phyloP scores from a whole-genome alignment of 2,329 filamentous ascomycete species.

The Calonectria pseudoturangicola region DNA sequence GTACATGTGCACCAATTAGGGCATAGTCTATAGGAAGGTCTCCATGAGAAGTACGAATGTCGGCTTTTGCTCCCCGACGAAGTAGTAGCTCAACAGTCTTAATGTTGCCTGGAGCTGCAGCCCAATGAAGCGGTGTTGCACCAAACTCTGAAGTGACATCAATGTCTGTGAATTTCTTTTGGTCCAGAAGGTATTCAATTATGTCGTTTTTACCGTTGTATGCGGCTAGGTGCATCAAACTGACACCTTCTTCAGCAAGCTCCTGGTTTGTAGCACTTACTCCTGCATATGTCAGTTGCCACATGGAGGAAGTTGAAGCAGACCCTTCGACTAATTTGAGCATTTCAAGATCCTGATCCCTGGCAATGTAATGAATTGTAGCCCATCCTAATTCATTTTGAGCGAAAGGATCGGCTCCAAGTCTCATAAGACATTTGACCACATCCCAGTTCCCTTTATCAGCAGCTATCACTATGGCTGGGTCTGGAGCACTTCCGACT shows the following conservation, averaged over 20 bases:
- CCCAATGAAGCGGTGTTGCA: conserved; percentile 24
- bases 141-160: background rate
- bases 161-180: background rate
- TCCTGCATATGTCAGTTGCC: background rate
- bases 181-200: background rate
- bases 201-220: background rate
- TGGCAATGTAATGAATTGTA: background rate
- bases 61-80: conserved; percentile 5
- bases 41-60: background rate
- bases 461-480: background rate
- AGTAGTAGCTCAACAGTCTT: background rate
- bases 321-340: background rate
- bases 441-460: background rate
- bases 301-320: background rate
- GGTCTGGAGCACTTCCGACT: background rate
- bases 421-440: background rate
- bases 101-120: no score
- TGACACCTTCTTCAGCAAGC: background rate
- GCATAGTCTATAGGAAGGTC: conserved; percentile 14
- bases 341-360: background rate
- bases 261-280: no score
- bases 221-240: conserved; percentile 27
- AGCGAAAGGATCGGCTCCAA: conserved; percentile 2
- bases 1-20: background rate
- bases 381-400: background rate